phyloP scores from a whole-genome alignment of 2,329 filamentous ascomycete genomes.

The Didymella glomerata region DNA sequence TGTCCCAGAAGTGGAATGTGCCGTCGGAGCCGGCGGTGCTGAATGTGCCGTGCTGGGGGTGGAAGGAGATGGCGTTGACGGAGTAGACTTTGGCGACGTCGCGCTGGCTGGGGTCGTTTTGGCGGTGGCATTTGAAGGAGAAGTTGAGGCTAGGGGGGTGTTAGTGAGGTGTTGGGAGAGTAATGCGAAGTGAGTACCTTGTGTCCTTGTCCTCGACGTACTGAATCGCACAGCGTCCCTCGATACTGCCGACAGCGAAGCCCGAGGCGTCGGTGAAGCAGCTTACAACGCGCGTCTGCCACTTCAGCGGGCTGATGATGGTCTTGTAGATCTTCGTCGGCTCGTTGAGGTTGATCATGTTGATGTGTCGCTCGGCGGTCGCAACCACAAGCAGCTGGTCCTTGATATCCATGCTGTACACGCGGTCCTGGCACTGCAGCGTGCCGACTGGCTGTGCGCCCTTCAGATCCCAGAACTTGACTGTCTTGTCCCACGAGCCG shows the following conservation, averaged over 20 bases:
- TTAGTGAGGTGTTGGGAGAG: slow-evolving; percentile 18
- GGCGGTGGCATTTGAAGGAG: slow-evolving; percentile 98
- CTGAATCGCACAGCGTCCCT: slow-evolving; percentile 96
- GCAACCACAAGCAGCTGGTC: slow-evolving; percentile 89
- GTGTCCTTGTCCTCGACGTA: slow-evolving; percentile 97
- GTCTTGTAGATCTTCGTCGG: slow-evolving; percentile 95
- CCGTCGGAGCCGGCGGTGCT: slow-evolving; percentile 94
- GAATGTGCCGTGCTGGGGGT: slow-evolving; percentile 97
- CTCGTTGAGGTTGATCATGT: slow-evolving; percentile 89
- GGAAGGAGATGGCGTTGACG: slow-evolving; percentile 97
- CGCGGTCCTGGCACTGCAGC: slow-evolving; percentile 75
- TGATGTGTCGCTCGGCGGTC: slow-evolving; percentile 95
- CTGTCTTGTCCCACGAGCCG: slow-evolving; percentile 88
- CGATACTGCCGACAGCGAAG: slow-evolving; percentile 95
- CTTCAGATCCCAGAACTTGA: slow-evolving; percentile 89
- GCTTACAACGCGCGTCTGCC: slow-evolving; percentile 94
- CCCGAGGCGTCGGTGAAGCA: slow-evolving; percentile 93
- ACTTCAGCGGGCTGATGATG: slow-evolving; percentile 93
- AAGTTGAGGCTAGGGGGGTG: slow-evolving; percentile 74
- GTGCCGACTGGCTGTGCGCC: slow-evolving; percentile 68
- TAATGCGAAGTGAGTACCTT: slow-evolving; percentile 52
- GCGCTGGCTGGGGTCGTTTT: slow-evolving; percentile 67
- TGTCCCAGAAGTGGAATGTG: slow-evolving; percentile 96
- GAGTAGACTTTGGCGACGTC: slow-evolving; percentile 90
- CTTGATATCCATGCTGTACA: slow-evolving; percentile 91